phyloP scores from a whole-genome alignment of 805 yeast genomes.

The Hanseniaspora opuntiae region DNA sequence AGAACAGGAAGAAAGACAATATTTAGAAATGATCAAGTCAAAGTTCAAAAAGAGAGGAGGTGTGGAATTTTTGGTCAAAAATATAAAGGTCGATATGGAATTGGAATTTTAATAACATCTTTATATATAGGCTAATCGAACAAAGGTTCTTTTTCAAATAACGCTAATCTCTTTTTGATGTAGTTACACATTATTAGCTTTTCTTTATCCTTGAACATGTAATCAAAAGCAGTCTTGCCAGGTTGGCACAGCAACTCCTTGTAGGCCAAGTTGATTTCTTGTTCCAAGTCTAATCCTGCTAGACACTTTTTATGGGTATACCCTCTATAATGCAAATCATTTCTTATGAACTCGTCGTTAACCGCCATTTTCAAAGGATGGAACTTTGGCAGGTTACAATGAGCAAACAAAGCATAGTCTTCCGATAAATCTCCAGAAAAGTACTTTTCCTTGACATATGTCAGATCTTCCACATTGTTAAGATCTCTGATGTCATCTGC shows the following conservation, averaged over 20 bases:
- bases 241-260: conserved; percentile 5
- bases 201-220: conserved; percentile 1
- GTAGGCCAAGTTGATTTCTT: conserved; percentile 9
- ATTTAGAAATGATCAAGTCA: conserved; percentile 10
- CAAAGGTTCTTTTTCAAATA: conserved; percentile 6
- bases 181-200: conserved; percentile 6
- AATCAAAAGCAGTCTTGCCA: background rate
- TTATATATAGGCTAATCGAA: background rate
- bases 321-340: conserved; percentile 20
- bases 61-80: conserved; percentile 12
- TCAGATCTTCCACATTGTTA: background rate
- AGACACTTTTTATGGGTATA: conserved; percentile 14
- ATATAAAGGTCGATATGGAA: conserved; percentile 5
- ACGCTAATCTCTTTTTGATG: conserved; percentile 4
- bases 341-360: conserved; percentile 14
- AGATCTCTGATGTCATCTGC: background rate
- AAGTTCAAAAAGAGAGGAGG: conserved; percentile 12
- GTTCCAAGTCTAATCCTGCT: conserved; percentile 21
- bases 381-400: conserved; percentile 28
- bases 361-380: conserved; percentile 23
- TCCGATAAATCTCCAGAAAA: conserved; percentile 12
- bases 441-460: background rate
- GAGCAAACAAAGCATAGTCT: conserved; percentile 25
- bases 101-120: conserved; percentile 2
- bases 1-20: conserved; percentile 10